A percentile compares a stretch with the other conserved stretches of the same genome.
phyloP scores from a whole-genome alignment of 2,329 filamentous ascomycete species.

The Hansfordia pulvinata region DNA sequence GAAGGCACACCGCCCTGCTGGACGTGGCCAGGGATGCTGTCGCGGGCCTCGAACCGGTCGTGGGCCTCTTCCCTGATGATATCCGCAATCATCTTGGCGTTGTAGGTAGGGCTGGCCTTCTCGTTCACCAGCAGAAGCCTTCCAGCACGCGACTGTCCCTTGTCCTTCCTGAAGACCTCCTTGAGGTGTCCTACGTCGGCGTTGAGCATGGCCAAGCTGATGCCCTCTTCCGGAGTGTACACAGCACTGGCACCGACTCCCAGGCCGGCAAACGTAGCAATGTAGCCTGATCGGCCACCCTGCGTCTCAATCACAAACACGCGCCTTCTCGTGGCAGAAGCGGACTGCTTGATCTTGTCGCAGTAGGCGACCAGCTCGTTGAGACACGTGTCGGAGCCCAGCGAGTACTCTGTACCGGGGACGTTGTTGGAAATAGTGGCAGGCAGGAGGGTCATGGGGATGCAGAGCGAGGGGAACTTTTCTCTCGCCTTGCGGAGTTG shows the following conservation, averaged over 20 bases:
- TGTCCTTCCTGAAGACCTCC: slow-evolving; percentile 71
- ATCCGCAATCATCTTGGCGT: slow-evolving; percentile 82
- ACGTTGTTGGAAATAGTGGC: slow-evolving; percentile 99
- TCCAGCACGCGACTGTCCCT: slow-evolving; percentile 77
- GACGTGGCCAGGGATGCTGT: slow-evolving; percentile 86
- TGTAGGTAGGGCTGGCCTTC: slow-evolving; percentile 81
- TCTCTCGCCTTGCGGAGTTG: slow-evolving; percentile 72
- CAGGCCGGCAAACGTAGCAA: slow-evolving; percentile 81
- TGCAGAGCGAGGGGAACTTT: slow-evolving; percentile 73
- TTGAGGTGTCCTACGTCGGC: slow-evolving; percentile 83
- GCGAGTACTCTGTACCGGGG: slow-evolving; percentile 90
- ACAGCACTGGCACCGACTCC: slow-evolving; percentile 86
- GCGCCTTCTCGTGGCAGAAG: slow-evolving; percentile 79
- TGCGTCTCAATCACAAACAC: slow-evolving; percentile 98
- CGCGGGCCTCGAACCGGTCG: slow-evolving; percentile 82
- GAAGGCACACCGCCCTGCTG: slow-evolving; percentile 89
- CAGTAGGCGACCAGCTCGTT: slow-evolving; percentile 93
- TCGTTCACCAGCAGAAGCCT: slow-evolving; percentile 96
- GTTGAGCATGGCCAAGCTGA: slow-evolving; percentile 85
- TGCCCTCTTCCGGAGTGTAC: slow-evolving; percentile 93
- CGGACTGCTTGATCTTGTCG: slow-evolving; percentile 94
- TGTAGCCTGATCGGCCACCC: slow-evolving; percentile 85
- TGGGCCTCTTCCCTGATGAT: slow-evolving; percentile 92
- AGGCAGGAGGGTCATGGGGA: slow-evolving; percentile 81
- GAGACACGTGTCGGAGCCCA: slow-evolving; percentile 91